Conservation (phyloP, 148 eudicot species). For the Limonium bicolor region DNA sequence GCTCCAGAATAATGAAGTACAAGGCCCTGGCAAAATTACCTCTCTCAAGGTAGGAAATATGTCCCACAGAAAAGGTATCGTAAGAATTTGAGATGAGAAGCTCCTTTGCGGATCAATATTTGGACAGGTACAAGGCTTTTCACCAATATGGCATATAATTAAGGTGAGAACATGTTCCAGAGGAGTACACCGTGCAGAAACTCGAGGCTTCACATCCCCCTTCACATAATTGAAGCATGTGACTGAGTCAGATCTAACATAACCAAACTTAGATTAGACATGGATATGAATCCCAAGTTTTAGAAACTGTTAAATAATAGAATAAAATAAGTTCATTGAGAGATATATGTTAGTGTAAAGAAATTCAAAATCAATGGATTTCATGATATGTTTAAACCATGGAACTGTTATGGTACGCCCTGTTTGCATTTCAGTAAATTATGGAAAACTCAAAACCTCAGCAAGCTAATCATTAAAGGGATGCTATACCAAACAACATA, state of each 20-base stretch:
- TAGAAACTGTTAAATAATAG: too few species aligned
- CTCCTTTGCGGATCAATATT: constrained; percentile 43
- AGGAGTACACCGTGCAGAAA: constrained; percentile 27
- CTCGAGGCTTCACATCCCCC: constrained; percentile 31
- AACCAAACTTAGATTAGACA: too few species aligned
- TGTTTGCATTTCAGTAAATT: too few species aligned
- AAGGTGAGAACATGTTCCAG: constrained; percentile 53
- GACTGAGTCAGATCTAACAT: not conserved
- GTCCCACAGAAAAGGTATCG: constrained; percentile 79
- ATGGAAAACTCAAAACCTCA: too few species aligned
- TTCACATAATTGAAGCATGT: constrained; percentile 12
- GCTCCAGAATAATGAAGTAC: not conserved
- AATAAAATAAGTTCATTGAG: too few species aligned
- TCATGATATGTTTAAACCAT: too few species aligned
- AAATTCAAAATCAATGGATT: too few species aligned
- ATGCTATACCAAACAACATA: too few species aligned
- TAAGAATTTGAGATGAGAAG: constrained; percentile 75
- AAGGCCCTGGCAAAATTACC: constrained; percentile 23
- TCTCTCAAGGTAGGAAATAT: constrained; percentile 52
- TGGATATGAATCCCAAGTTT: too few species aligned
- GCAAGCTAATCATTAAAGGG: too few species aligned
- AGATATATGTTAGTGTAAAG: too few species aligned
- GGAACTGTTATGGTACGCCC: too few species aligned
- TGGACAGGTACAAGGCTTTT: constrained; percentile 53
- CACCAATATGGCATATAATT: constrained; percentile 53